phyloP scores from a whole-genome alignment of 306 rosid species.

The Coriaria nepalensis region DNA sequence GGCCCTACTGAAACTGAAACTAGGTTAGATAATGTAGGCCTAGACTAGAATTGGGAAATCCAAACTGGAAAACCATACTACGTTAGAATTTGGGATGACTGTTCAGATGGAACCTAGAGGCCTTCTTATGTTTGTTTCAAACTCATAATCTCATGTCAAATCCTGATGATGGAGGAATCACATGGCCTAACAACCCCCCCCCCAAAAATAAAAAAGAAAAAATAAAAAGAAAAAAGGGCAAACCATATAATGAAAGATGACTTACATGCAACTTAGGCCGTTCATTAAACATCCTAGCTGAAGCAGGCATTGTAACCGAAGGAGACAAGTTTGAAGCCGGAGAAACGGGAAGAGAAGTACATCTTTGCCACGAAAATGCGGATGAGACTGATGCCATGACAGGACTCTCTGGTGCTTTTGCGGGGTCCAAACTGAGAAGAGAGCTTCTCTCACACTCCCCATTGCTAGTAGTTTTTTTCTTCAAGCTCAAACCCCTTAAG shows the following conservation, averaged over 20 bases:
- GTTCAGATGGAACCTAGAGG: neutral
- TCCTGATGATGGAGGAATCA: neutral
- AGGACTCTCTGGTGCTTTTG: constrained; percentile 38
- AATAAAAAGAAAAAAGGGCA: constrained; percentile 13
- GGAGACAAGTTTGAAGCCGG: constrained; percentile 60
- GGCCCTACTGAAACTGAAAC: no score
- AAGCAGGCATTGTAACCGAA: constrained; percentile 44
- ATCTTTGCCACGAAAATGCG: constrained; percentile 55
- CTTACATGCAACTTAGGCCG: constrained; percentile 45
- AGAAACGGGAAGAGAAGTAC: constrained; percentile 77
- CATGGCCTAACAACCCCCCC: no score
- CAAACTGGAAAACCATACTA: no score
- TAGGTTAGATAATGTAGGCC: no score
- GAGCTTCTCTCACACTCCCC: constrained; percentile 69
- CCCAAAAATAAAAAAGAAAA: no score
- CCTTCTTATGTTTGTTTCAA: neutral
- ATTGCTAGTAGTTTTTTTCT: constrained; percentile 36
- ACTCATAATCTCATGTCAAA: neutral
- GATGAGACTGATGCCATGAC: constrained; percentile 27
- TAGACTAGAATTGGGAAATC: no score
- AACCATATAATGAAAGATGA: constrained; percentile 13
- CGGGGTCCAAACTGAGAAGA: constrained; percentile 56
- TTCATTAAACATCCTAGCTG: constrained; percentile 57
- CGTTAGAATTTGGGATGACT: neutral
- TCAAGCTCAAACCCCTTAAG: constrained; percentile 74